phyloP scores from a whole-genome alignment of 805 yeast species.

The Priceomyces fermenticarens region DNA sequence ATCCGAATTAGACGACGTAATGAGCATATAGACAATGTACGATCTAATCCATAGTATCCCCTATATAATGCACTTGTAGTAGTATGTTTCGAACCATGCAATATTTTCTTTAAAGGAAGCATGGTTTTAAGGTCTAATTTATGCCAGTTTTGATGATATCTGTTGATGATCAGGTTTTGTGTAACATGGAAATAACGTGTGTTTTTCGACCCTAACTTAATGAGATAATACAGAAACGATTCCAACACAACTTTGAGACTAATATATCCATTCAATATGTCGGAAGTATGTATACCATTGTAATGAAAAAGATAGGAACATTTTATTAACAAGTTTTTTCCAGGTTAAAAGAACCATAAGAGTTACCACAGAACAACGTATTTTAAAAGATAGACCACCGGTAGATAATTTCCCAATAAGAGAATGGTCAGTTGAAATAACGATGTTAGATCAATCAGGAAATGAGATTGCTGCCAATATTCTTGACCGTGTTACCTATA shows the following conservation, averaged over 20 bases:
- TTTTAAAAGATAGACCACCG: conserved; percentile 75
- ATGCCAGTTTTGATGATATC: too few relatives aligned
- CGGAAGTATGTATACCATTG: conserved; percentile 4
- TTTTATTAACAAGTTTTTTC: neutral
- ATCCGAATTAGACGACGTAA: too few relatives aligned
- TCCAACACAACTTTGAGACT: neutral
- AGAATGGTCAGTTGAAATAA: conserved; percentile 81
- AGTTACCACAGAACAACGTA: conserved; percentile 80
- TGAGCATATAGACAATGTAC: too few relatives aligned
- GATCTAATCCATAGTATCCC: too few relatives aligned
- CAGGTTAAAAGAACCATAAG: conserved; percentile 82
- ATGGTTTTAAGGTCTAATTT: too few relatives aligned
- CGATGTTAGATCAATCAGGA: conserved; percentile 74
- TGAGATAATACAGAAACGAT: neutral
- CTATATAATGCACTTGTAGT: too few relatives aligned
- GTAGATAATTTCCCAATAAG: conserved; percentile 94
- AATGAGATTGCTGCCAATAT: conserved; percentile 80
- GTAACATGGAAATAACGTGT: conserved; percentile 1
- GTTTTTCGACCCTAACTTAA: conserved; percentile 1
- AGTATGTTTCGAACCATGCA: too few relatives aligned
- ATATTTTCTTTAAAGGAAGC: too few relatives aligned
- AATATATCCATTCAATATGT: conserved; percentile 4
- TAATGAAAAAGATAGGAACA: neutral
- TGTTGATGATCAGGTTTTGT: conserved; percentile 1
- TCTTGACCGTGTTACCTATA: conserved; percentile 89